Conservation (phyloP, 1,139 yeast genomes). For the Suhomyces wounanorum region DNA sequence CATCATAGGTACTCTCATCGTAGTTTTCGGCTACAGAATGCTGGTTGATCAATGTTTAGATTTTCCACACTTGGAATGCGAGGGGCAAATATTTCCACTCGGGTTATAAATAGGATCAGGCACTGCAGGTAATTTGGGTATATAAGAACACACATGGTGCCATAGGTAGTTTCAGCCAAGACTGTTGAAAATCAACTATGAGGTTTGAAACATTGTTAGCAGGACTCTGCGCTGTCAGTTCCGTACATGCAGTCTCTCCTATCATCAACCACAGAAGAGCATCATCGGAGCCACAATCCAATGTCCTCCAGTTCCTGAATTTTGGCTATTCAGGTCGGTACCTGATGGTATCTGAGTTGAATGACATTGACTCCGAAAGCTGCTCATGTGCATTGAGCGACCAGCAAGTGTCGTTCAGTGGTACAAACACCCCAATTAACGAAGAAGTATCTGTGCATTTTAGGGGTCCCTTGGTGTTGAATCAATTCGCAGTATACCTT, state of each 20-base stretch:
- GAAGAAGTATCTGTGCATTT: conserved; percentile 91
- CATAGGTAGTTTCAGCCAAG: background rate
- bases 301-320: conserved; percentile 23
- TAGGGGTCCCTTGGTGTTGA: conserved; percentile 84
- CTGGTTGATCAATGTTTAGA: background rate
- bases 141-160: background rate
- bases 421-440: conserved; percentile 77
- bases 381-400: conserved; percentile 64
- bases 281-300: conserved; percentile 4
- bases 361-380: conserved; percentile 46
- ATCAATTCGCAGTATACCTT: conserved; percentile 66
- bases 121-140: conserved; percentile 1
- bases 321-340: conserved; percentile 83
- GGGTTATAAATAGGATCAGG: conserved; percentile 1
- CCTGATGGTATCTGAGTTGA: conserved; percentile 65
- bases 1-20: background rate
- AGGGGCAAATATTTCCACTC: background rate
- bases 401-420: conserved; percentile 58
- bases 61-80: background rate
- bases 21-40: background rate
- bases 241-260: background rate
- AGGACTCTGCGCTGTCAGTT: conserved; percentile 1
- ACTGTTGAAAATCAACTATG: conserved; percentile 1
- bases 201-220: conserved; percentile 1
- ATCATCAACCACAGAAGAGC: conserved; percentile 1